Evolutionary conservation across 176 grass and related monocot species (phyloP).

Genomic region (Oryza nivara): DNA sequence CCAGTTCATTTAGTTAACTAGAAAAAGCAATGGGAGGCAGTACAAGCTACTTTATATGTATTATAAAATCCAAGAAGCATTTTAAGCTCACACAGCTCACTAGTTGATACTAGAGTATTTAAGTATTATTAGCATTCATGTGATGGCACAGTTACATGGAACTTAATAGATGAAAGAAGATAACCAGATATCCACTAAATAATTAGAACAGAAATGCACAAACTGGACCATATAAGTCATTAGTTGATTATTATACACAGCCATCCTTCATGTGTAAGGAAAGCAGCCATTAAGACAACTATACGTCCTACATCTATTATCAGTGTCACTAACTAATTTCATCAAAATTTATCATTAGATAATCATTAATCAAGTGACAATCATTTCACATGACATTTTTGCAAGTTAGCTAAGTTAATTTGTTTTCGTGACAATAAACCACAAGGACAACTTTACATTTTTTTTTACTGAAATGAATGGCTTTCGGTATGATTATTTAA

Average conservation of each 20-base stretch:
- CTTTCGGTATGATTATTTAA: conserved; percentile 31
- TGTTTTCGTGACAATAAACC: conserved; percentile 5
- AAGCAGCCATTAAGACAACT: conserved; percentile 8
- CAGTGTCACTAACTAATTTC: neutral
- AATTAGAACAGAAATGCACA: conserved; percentile 14
- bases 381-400: neutral
- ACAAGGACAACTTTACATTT: conserved; percentile 10
- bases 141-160: neutral
- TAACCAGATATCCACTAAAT: neutral
- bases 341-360: conserved; percentile 1
- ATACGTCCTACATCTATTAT: neutral
- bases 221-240: conserved; percentile 9
- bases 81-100: neutral
- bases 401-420: conserved; percentile 14
- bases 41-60: conserved; percentile 6
- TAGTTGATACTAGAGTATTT: neutral
- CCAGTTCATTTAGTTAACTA: conserved; percentile 16
- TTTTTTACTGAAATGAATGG: conserved; percentile 3
- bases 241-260: conserved; percentile 8
- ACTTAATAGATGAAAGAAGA: neutral
- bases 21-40: neutral
- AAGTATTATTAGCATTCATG: neutral
- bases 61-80: conserved; percentile 8
- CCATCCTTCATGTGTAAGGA: neutral
- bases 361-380: conserved; percentile 7